phyloP scores from a whole-genome alignment of 352 stramenopile genomes.

The Phytophthora cactorum region DNA sequence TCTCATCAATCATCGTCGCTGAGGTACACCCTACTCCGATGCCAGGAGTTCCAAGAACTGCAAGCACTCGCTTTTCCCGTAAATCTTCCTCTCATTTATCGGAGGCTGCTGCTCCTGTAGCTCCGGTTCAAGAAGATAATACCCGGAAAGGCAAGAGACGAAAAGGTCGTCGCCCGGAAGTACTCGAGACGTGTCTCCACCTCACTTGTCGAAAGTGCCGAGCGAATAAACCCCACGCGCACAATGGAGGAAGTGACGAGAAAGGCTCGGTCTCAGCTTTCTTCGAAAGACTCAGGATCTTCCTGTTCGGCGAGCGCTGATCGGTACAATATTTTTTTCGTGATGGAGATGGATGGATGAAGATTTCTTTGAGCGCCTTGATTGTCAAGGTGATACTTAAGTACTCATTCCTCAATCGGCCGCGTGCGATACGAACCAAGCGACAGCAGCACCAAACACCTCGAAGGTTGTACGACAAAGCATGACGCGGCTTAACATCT shows the following conservation, averaged over 20 bases:
- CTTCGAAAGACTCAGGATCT: conserved; percentile 53
- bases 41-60: conserved; percentile 5
- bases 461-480: conserved; percentile 12
- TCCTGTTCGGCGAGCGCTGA: conserved; percentile 41
- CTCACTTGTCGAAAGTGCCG: conserved; percentile 65
- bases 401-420: conserved; percentile 31
- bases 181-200: conserved; percentile 76
- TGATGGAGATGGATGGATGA: conserved; percentile 21
- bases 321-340: background rate
- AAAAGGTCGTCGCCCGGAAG: conserved; percentile 52
- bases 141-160: conserved; percentile 30
- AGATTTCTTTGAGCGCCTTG: conserved; percentile 13
- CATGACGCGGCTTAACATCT: conserved; percentile 15
- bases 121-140: conserved; percentile 18
- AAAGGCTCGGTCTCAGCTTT: conserved; percentile 30
- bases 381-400: background rate
- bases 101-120: conserved; percentile 16
- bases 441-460: conserved; percentile 4
- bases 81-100: conserved; percentile 37
- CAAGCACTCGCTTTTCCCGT: conserved; percentile 34
- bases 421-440: conserved; percentile 21
- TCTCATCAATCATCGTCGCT: conserved; percentile 37
- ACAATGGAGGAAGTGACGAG: conserved; percentile 31
- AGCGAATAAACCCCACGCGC: conserved; percentile 26
- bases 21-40: conserved; percentile 39